Evolutionary conservation across 2,329 filamentous ascomycete genomes (phyloP).

Genomic region (Aspergillus eucalypticola): DNA sequence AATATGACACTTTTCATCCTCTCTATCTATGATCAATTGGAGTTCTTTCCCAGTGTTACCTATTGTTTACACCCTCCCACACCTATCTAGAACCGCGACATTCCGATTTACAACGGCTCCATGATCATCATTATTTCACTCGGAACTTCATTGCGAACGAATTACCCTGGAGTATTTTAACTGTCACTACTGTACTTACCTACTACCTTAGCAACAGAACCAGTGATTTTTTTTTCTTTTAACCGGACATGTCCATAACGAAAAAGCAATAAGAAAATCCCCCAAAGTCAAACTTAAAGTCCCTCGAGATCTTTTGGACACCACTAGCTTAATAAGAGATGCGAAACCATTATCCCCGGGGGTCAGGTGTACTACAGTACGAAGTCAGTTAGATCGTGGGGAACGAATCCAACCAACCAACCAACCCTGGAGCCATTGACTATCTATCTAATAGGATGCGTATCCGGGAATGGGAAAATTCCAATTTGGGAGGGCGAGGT

Average conservation of each 20-base stretch:
- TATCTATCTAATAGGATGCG: not conserved
- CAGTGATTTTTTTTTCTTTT: not conserved
- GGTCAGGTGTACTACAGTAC: not conserved
- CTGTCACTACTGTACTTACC: not conserved
- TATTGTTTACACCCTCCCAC: no score
- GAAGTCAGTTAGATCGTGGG: not conserved
- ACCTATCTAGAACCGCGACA: not conserved
- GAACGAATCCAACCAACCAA: not conserved
- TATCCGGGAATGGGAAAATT: not conserved
- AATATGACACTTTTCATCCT: not conserved
- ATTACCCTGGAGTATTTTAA: not conserved
- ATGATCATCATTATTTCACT: not conserved
- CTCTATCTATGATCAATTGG: not conserved
- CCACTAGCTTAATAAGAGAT: not conserved
- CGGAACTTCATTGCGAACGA: not conserved
- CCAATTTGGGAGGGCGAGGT: not conserved
- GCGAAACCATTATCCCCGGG: not conserved
- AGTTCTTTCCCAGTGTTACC: no score
- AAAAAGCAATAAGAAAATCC: not conserved
- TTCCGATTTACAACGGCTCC: not conserved
- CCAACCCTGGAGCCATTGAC: constrained; percentile 2
- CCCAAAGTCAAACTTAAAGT: constrained; percentile 8
- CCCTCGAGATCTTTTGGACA: constrained; percentile 3
- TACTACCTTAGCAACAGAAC: not conserved
- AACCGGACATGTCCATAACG: constrained; percentile 8